Evolutionary conservation across 176 grass and related monocot genomes (phyloP).

Genomic region (Miscanthus lutarioriparius): DNA sequence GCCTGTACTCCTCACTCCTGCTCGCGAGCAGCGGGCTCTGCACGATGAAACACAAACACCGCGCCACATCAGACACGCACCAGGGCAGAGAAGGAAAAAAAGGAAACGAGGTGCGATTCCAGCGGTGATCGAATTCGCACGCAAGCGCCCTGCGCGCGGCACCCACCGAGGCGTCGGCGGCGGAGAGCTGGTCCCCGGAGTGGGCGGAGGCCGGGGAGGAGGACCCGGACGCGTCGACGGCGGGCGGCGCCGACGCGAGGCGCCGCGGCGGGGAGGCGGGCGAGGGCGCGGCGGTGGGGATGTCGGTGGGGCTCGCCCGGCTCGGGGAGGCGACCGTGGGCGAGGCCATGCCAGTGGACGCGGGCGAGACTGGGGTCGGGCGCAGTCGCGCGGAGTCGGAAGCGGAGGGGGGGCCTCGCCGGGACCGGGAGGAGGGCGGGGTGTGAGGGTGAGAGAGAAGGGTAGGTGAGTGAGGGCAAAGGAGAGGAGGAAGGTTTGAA

Average conservation of each 20-base stretch:
- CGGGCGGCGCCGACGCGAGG: conserved; percentile 32
- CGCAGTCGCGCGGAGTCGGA: background rate
- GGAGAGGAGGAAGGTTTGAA: no score
- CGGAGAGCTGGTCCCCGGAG: conserved; percentile 44
- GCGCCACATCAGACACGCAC: background rate
- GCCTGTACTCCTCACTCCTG: conserved; percentile 92
- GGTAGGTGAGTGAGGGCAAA: background rate
- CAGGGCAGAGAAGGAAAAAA: background rate
- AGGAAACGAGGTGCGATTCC: conserved; percentile 3
- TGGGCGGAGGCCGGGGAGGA: conserved; percentile 40
- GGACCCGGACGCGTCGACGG: conserved; percentile 14
- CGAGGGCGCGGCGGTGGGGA: conserved; percentile 32
- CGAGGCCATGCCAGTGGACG: conserved; percentile 28
- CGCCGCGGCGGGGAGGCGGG: conserved; percentile 45
- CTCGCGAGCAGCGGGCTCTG: conserved; percentile 55
- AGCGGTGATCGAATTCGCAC: conserved; percentile 21
- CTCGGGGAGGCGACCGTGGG: conserved; percentile 32
- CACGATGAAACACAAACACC: conserved; percentile 28
- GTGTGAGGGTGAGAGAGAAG: background rate
- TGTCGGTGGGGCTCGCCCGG: conserved; percentile 18
- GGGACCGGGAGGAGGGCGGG: background rate
- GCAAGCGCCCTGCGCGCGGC: conserved; percentile 24
- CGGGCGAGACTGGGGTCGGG: background rate
- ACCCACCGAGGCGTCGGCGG: conserved; percentile 40
- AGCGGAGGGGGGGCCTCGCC: background rate